A percentile compares a stretch with the other conserved stretches of the same genome.
Conservation (phyloP, 169 alveolate species). For the Plasmodium gonderi region DNA sequence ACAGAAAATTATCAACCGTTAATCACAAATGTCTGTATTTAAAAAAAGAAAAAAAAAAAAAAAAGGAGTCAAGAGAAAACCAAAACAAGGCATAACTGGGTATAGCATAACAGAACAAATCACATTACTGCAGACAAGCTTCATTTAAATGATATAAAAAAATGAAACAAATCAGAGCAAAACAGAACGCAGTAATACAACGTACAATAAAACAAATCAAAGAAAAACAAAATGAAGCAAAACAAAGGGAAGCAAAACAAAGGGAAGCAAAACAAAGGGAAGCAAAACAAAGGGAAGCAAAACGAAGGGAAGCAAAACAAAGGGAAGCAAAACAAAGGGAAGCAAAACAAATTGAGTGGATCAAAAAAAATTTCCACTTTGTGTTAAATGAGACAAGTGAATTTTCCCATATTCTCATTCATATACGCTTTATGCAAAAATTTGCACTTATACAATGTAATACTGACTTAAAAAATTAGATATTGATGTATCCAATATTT, state of each 20-base stretch:
- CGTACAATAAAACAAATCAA: not conserved
- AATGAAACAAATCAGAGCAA: not conserved
- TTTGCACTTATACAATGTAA: conserved; percentile 24
- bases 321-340: not conserved
- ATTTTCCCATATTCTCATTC: too few relatives aligned
- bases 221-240: not conserved
- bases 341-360: too few relatives aligned
- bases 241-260: not conserved
- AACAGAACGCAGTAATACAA: not conserved
- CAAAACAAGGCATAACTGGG: too few relatives aligned
- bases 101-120: too few relatives aligned
- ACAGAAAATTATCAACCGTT: not conserved
- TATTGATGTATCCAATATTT: conserved; percentile 12
- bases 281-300: not conserved
- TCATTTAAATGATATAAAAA: not conserved
- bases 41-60: not conserved
- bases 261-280: not conserved
- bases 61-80: too few relatives aligned
- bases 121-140: not conserved
- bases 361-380: too few relatives aligned
- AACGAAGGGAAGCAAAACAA: not conserved
- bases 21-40: not conserved
- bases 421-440: too few relatives aligned
- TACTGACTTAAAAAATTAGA: conserved; percentile 53
- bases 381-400: too few relatives aligned